phyloP scores from a whole-genome alignment of 2,329 filamentous ascomycete species.

The Exserohilum rostratum region DNA sequence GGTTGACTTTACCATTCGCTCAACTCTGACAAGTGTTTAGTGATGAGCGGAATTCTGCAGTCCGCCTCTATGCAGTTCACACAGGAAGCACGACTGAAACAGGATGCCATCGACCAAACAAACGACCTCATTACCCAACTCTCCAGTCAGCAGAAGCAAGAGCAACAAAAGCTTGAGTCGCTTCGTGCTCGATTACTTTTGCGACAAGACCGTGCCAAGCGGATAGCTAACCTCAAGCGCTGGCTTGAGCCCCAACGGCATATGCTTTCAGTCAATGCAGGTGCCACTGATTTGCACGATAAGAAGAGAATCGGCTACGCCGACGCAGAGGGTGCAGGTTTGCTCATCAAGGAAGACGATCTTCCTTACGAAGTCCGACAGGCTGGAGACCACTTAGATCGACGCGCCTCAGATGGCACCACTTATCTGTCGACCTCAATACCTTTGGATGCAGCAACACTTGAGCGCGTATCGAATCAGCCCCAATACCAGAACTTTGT shows the following conservation, averaged over 20 bases:
- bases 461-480: conserved; percentile 39
- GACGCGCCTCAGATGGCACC: conserved; percentile 38
- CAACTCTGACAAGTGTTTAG: conserved; percentile 39
- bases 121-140: conserved; percentile 81
- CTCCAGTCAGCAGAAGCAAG: conserved; percentile 77
- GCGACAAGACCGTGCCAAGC: conserved; percentile 68
- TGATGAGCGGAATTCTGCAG: conserved; percentile 81
- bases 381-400: conserved; percentile 35
- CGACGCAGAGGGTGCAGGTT: conserved; percentile 47
- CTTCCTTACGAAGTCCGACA: conserved; percentile 39
- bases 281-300: conserved; percentile 50
- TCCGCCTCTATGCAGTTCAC: conserved; percentile 81
- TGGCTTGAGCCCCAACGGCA: conserved; percentile 73
- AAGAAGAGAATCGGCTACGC: conserved; percentile 54
- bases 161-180: conserved; percentile 74
- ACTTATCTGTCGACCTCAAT: conserved; percentile 38
- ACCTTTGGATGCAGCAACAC: conserved; percentile 24
- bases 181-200: conserved; percentile 70
- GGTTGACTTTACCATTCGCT: too few species aligned
- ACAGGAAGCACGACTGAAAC: conserved; percentile 80
- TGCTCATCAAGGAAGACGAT: conserved; percentile 36
- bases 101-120: conserved; percentile 79
- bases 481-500: conserved; percentile 16
- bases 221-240: conserved; percentile 77
- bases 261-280: conserved; percentile 55